Conservation (phyloP, 2,329 filamentous ascomycete species). For the Ceratocystis papillata region DNA sequence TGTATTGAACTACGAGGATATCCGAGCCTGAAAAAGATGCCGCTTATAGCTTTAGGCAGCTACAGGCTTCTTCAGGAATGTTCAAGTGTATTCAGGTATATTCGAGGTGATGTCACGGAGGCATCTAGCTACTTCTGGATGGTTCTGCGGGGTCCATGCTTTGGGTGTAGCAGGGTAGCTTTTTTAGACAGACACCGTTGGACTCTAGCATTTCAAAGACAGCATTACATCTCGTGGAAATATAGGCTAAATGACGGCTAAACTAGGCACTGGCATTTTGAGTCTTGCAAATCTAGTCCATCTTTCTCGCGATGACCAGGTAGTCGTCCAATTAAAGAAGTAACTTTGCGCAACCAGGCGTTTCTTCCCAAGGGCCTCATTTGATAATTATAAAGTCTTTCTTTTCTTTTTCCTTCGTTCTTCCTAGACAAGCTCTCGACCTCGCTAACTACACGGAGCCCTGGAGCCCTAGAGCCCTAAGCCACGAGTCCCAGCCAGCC, state of each 20-base stretch:
- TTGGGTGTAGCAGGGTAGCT: slow-evolving; percentile 18
- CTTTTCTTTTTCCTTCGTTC: slow-evolving; percentile 1
- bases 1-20: slow-evolving; percentile 1
- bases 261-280: slow-evolving; percentile 3
- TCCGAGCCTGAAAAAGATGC: slow-evolving; percentile 14
- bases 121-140: slow-evolving; percentile 23
- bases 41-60: slow-evolving; percentile 16
- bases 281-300: slow-evolving; percentile 22
- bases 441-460: neutral
- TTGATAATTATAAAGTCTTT: neutral
- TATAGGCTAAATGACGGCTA: slow-evolving; percentile 1
- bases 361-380: neutral
- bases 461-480: neutral
- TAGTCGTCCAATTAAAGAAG: slow-evolving; percentile 8
- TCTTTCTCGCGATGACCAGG: slow-evolving; percentile 16
- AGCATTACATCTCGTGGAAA: neutral
- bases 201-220: neutral
- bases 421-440: neutral
- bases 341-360: no score
- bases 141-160: slow-evolving; percentile 18
- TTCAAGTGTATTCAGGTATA: slow-evolving; percentile 10
- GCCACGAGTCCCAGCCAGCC: neutral
- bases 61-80: no score
- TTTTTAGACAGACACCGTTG: neutral
- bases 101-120: slow-evolving; percentile 22